Evolutionary conservation across 805 yeast genomes (phyloP).

Genomic region (Cyberlindnera suaveolens): DNA sequence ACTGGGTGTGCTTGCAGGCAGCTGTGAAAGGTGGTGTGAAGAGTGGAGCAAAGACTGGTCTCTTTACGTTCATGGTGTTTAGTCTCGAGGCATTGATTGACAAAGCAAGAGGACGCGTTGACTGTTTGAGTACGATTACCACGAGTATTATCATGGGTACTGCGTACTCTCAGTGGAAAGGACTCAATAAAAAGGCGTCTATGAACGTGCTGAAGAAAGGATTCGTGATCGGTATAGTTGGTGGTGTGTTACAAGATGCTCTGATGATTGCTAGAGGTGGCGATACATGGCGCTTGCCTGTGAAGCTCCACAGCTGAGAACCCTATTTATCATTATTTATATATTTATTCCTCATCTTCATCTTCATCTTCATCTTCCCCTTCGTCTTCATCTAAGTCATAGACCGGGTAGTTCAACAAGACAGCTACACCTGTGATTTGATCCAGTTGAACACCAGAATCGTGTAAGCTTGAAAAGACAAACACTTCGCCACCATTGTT

Average conservation of each 20-base stretch:
- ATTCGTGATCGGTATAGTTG: constrained; percentile 46
- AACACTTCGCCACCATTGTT: constrained; percentile 69
- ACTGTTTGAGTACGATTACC: constrained; percentile 55
- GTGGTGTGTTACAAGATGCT: constrained; percentile 65
- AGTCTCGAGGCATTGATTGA: constrained; percentile 61
- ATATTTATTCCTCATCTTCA: constrained; percentile 8
- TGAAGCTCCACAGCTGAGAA: not conserved
- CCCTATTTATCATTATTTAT: constrained; percentile 2
- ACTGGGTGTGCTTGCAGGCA: constrained; percentile 58
- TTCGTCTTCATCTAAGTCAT: constrained; percentile 63
- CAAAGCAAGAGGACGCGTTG: constrained; percentile 42
- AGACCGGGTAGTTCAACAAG: constrained; percentile 74
- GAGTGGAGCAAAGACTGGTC: constrained; percentile 35
- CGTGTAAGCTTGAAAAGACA: constrained; percentile 80
- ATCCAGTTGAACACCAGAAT: constrained; percentile 83
- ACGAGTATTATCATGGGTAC: constrained; percentile 50
- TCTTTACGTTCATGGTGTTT: constrained; percentile 44
- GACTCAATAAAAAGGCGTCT: constrained; percentile 37
- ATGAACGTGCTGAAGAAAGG: constrained; percentile 43
- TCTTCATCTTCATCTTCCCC: constrained; percentile 27
- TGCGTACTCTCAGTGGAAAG: constrained; percentile 39
- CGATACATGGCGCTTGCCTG: constrained; percentile 49
- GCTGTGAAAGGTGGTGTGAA: constrained; percentile 46
- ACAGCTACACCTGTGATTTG: constrained; percentile 90
- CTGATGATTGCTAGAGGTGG: constrained; percentile 55